Evolutionary conservation across 2,329 filamentous ascomycete species (phyloP), one percentile per base, ranked within the genome.

Genomic region (Sporothrix sp.): DNA sequence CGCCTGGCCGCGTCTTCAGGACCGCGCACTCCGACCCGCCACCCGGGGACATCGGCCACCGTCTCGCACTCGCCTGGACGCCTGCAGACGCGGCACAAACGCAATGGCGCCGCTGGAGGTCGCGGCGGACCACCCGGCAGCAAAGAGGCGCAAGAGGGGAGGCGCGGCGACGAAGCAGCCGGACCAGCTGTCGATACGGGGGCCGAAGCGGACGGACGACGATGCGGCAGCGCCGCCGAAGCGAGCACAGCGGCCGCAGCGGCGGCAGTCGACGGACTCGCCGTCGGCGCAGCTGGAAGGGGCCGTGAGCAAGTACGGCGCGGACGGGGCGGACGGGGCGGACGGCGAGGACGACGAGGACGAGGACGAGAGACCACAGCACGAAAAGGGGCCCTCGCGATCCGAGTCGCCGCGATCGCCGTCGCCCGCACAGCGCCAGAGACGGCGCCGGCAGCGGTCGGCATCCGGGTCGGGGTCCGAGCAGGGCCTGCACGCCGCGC

Each of bases 261-360:
- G 33, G 16, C 36, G 28, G 3, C 25, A 54, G 8, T 20, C 44
- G 16, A 54, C 49, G 1, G 50, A 48, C 40, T 57, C 55, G 33
- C 55, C 55, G 18, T 57, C 51, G 27, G 53, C 55, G 1, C 55
- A 57, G 50, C 51, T 57, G 9, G 39, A 45, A 1, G 55, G 55
- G 7, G 53, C 55, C 4, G 37, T 57, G 30, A 39, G 45, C 8
- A 13, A 10, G 7, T 13, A 8, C n/a, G 27, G 49, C 3, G 18
- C 1, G 18, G 35, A 11, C 20, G 14, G n/a, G 10, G 9, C 4
- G n/a, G 7, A 21, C 7, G 21, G 23, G 3, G 27, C 14, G 2
- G 25, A 18, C 35, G 20, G 14, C 8, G 18, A 33, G 13, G 25
- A 44, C 14, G 44, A 47, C 8, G 21, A 27, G 5, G 38, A 25